These are phyloP conservation scores for Sugiyamaella mastotermitis DNA, from an alignment of 805 yeast species.

Conservation along the genomic window DNA sequence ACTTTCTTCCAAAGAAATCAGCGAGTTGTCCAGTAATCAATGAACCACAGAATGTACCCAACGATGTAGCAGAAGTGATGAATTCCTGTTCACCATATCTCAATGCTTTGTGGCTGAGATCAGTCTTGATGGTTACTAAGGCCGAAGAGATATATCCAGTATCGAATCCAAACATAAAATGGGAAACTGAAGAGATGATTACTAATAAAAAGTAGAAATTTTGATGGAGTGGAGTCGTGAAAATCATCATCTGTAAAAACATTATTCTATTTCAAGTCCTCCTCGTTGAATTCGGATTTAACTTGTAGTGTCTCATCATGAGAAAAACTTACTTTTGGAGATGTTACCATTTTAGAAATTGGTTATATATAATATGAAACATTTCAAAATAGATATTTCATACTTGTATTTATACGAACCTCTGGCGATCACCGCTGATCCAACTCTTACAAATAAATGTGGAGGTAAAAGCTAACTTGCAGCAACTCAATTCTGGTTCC, in stretches of 20 bases:
- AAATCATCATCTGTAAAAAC: constrained; percentile 8
- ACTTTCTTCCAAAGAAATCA: constrained; percentile 78
- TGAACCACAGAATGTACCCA: constrained; percentile 85
- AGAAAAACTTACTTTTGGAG: too few relatives aligned
- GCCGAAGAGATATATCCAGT: constrained; percentile 96
- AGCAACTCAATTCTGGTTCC: too few relatives aligned
- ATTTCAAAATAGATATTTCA: too few relatives aligned
- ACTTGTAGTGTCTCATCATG: too few relatives aligned
- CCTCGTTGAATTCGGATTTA: background rate
- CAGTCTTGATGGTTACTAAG: constrained; percentile 73
- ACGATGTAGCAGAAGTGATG: constrained; percentile 88
- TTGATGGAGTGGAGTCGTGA: constrained; percentile 8
- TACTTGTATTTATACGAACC: too few relatives aligned
- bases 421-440: too few relatives aligned
- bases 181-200: constrained; percentile 12
- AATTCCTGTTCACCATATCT: constrained; percentile 78
- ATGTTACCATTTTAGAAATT: too few relatives aligned
- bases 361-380: too few relatives aligned
- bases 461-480: too few relatives aligned
- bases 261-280: background rate
- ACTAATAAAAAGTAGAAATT: constrained; percentile 8
- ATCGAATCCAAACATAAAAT: constrained; percentile 73
- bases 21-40: constrained; percentile 77
- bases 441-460: too few relatives aligned
- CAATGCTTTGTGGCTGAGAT: constrained; percentile 45